A percentile compares a stretch with the other conserved stretches of the same genome.
Evolutionary conservation across 192 early-diverging fungal genomes (phyloP).

Genomic region (Linnemannia zychae): DNA sequence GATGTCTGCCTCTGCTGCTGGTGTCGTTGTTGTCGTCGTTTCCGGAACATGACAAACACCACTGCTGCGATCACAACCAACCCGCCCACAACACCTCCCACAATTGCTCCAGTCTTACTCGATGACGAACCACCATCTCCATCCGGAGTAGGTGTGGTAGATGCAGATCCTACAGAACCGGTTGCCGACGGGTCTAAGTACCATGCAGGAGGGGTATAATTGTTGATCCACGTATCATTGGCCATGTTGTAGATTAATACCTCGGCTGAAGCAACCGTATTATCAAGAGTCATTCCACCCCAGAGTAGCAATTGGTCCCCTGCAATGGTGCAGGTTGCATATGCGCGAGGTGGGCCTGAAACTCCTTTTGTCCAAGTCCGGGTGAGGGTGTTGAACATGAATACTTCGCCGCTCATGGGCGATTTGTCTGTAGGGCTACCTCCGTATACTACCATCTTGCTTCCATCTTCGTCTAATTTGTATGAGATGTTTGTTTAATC

Average conservation of each 20-base stretch:
- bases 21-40: neutral
- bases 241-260: conserved; percentile 27
- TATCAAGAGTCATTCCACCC: conserved; percentile 16
- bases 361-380: conserved; percentile 20
- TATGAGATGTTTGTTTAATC: too few relatives aligned
- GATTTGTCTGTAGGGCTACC: conserved; percentile 7
- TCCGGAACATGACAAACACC: conserved; percentile 20
- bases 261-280: neutral
- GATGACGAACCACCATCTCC: neutral
- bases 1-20: neutral
- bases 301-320: conserved; percentile 35
- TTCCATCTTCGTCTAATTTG: conserved; percentile 35
- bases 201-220: conserved; percentile 30
- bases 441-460: conserved; percentile 26
- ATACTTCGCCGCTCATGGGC: conserved; percentile 21
- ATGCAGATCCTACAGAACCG: neutral
- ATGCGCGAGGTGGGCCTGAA: conserved; percentile 15
- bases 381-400: conserved; percentile 27
- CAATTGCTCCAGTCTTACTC: conserved; percentile 28
- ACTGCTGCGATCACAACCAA: conserved; percentile 12
- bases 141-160: neutral
- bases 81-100: conserved; percentile 35
- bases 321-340: conserved; percentile 36
- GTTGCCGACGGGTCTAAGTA: neutral
- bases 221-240: conserved; percentile 15